These are phyloP conservation scores for Rutstroemia sp. DNA, from an alignment of 2,329 filamentous ascomycete species.

Conservation along the genomic window DNA sequence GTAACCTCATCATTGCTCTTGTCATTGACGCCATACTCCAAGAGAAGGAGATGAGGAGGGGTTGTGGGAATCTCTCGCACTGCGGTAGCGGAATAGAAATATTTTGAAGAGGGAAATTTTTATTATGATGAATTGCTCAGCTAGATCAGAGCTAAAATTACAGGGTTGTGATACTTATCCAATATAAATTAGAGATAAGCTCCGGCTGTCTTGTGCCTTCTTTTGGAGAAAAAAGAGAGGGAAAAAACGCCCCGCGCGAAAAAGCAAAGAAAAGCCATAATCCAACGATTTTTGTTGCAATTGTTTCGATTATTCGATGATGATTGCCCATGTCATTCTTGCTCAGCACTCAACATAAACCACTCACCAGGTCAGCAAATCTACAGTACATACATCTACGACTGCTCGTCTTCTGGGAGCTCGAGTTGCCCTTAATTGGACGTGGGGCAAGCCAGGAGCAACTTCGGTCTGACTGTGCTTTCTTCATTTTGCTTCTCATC, in stretches of 20 bases:
- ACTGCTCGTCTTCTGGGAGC: neutral
- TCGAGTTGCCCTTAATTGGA: neutral
- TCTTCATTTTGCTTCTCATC: neutral
- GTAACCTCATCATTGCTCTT: slow-evolving; percentile 28
- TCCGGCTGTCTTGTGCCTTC: too few species aligned
- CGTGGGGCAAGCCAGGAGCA: neutral
- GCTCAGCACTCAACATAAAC: too few species aligned
- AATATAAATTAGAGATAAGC: neutral
- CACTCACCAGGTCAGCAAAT: neutral
- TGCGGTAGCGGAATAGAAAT: neutral
- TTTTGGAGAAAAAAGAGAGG: too few species aligned
- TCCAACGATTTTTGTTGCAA: too few species aligned
- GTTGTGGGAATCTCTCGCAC: neutral
- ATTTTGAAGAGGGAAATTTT: slow-evolving; percentile 5
- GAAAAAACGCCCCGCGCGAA: too few species aligned
- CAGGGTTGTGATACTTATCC: neutral
- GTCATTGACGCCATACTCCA: slow-evolving; percentile 28
- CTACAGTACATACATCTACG: neutral
- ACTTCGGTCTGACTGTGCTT: neutral
- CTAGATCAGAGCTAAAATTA: slow-evolving; percentile 1
- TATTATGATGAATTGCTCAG: slow-evolving; percentile 7
- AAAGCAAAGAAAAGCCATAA: too few species aligned
- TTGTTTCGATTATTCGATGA: too few species aligned
- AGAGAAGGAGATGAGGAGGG: neutral
- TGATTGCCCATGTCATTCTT: too few species aligned